A percentile compares a stretch with the other conserved stretches of the same genome.
Evolutionary conservation across 345 rosid species (phyloP).

Genomic region (Corchorus olitorius): DNA sequence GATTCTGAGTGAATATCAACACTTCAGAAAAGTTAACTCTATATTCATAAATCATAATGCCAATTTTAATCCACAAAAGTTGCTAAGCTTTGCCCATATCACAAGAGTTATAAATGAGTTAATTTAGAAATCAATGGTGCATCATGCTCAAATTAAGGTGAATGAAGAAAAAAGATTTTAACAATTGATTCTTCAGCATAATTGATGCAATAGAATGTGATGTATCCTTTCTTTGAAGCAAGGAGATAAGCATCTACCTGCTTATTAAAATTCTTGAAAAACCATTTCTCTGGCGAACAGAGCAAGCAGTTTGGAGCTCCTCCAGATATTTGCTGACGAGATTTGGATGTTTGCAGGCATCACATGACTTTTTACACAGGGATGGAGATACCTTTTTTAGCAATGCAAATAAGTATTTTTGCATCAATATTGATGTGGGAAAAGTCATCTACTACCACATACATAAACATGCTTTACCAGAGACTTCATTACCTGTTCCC

Average conservation of each 20-base stretch:
- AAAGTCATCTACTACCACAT: not conserved
- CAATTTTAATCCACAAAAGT: not conserved
- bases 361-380: slow-evolving; percentile 75
- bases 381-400: slow-evolving; percentile 54
- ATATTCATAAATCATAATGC: not conserved
- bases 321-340: slow-evolving; percentile 60
- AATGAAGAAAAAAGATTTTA: not conserved
- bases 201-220: not conserved
- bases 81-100: not conserved
- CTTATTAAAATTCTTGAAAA: slow-evolving; percentile 54
- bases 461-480: slow-evolving; percentile 3
- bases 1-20: not conserved
- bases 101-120: not conserved
- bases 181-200: not conserved
- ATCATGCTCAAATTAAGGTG: not conserved
- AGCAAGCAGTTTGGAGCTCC: slow-evolving; percentile 53
- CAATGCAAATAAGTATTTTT: slow-evolving; percentile 8
- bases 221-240: not conserved
- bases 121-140: not conserved
- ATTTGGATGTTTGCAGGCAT: slow-evolving; percentile 85
- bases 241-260: slow-evolving; percentile 45
- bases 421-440: slow-evolving; percentile 9
- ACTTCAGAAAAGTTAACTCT: not conserved
- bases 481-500: slow-evolving; percentile 69
- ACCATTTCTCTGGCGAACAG: slow-evolving; percentile 52